A percentile compares a stretch with the other conserved stretches of the same genome.
Evolutionary conservation across 2,329 filamentous ascomycete genomes (phyloP).

Genomic region (Cercospora sesami): DNA sequence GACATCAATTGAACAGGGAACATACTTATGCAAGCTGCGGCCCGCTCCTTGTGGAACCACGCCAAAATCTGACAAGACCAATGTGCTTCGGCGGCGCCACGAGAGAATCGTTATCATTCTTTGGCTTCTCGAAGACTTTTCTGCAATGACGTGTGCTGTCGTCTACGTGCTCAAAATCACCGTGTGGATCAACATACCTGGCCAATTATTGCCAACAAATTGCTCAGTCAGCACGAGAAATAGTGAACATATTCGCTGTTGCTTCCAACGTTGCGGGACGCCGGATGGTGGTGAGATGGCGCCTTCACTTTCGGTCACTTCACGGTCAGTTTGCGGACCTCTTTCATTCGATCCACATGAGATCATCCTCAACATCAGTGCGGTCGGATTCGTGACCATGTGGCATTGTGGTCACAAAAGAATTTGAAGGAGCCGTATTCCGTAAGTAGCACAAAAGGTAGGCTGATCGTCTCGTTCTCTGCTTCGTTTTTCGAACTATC

Average conservation of each 20-base stretch:
- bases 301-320: constrained; percentile 25
- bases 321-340: constrained; percentile 27
- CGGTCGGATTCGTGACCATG: constrained; percentile 15
- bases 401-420: constrained; percentile 15
- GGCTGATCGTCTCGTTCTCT: constrained; percentile 15
- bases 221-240: not conserved
- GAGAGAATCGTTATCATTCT: not conserved
- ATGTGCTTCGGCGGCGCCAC: not conserved
- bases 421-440: constrained; percentile 1
- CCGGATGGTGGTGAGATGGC: constrained; percentile 22
- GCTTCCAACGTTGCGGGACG: constrained; percentile 3
- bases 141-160: not conserved
- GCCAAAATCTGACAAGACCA: not conserved
- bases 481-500: not conserved
- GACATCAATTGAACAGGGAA: not conserved
- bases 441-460: constrained; percentile 28
- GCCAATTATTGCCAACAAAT: not conserved
- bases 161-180: not conserved
- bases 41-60: not conserved
- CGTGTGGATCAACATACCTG: not conserved
- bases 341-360: constrained; percentile 20
- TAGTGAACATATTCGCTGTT: not conserved
- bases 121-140: not conserved
- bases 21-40: not conserved
- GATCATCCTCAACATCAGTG: constrained; percentile 24